Evolutionary conservation across 495 filamentous ascomycete species (phyloP).

Genomic region (Penicillium pancosmium): DNA sequence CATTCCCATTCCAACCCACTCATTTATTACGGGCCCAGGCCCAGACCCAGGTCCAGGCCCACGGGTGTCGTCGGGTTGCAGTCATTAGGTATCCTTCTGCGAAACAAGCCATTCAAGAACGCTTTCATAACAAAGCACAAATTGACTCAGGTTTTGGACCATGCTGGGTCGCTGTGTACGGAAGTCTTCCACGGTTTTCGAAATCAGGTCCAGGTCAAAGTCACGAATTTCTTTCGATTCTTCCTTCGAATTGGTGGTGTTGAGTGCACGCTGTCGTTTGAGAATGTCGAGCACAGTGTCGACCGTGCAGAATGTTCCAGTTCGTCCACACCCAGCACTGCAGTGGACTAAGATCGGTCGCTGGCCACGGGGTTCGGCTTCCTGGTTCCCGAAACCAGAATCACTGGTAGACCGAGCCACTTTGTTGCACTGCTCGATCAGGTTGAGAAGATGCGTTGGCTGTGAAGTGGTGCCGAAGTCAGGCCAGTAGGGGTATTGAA

Average conservation of each 20-base stretch:
- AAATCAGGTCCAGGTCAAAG: slow-evolving; percentile 73
- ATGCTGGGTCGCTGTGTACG: slow-evolving; percentile 86
- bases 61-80: too few relatives aligned
- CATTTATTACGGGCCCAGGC: too few relatives aligned
- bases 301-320: slow-evolving; percentile 94
- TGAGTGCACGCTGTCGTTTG: slow-evolving; percentile 66
- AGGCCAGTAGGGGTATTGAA: slow-evolving; percentile 94
- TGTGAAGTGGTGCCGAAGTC: slow-evolving; percentile 95
- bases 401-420: slow-evolving; percentile 40
- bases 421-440: slow-evolving; percentile 84
- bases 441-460: slow-evolving; percentile 77
- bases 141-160: slow-evolving; percentile 95
- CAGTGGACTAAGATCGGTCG: slow-evolving; percentile 91
- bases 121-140: slow-evolving; percentile 94
- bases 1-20: too few relatives aligned
- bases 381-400: slow-evolving; percentile 37
- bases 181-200: slow-evolving; percentile 87
- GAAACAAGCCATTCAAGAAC: slow-evolving; percentile 82
- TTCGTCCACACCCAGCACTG: slow-evolving; percentile 92
- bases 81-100: slow-evolving; percentile 31
- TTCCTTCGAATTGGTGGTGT: slow-evolving; percentile 1
- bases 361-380: slow-evolving; percentile 57
- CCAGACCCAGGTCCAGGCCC: too few relatives aligned
- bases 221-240: slow-evolving; percentile 40
- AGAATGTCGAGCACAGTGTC: slow-evolving; percentile 94